Base-by-base conservation (phyloP, 371 early-diverging fungal genomes). In the Saksenaea vasiformis region DNA sequence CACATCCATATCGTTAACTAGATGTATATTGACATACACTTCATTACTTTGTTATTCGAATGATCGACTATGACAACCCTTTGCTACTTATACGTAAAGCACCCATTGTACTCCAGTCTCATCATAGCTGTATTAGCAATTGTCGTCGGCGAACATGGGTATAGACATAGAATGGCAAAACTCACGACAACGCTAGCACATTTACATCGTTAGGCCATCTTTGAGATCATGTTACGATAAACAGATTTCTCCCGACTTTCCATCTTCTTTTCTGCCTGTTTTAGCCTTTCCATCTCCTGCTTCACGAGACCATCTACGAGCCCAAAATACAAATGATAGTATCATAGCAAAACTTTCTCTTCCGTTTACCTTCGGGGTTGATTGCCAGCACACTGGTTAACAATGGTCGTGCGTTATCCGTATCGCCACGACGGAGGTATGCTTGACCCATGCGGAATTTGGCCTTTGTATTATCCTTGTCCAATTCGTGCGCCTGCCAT, bases 271-370 rank as follows among this genome's bases (percentile, higher is more conserved):
- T 64, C 64, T n/a, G 60, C 59, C 27, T 44, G n/a, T 8, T 66
- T 36, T 54, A 85, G 82, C 76, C 61, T 85, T 77, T 68, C 72
- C 71, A 66, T 85, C 87, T 74, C 72, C 53, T 60, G 77, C 70
- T 39, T 72, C 14, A 76, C 76, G 43, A 72, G 61, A 24, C 53
- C 64, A 54, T 76, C 76, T 76, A 62, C 5, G 34, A 8, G 4
- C 19, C 31, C 35, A 60, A 28, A 34, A 64, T 22, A 55, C 22
- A 26, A 61, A 31, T 51, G 35, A 27, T 11, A 44, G 31, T 15
- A 14, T 19, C 35, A 10, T 55, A 44, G 37, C 5, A 14, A 39
- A 11, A 14, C 39, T 51, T 54, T 38, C 34, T 38, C 35, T 35
- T 35, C 24, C n/a, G n/a, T n/a, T 64, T 70, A 77, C 80, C 80